A percentile compares a stretch with the other conserved stretches of the same genome.
Conservation (phyloP, 352 stramenopile species). For the Phytopythium oedochilum region DNA sequence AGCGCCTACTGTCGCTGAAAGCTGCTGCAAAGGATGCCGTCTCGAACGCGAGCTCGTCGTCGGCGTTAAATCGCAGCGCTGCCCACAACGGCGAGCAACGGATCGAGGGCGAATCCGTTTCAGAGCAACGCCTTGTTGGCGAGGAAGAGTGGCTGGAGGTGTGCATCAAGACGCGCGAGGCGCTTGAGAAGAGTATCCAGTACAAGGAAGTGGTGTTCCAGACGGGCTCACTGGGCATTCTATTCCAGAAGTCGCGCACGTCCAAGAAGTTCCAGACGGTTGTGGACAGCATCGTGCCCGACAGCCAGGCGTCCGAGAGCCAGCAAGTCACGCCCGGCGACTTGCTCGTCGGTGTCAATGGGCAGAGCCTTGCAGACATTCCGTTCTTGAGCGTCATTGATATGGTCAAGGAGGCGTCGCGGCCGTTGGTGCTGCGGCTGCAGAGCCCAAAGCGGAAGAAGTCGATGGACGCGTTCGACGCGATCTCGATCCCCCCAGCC, state of each 20-base stretch:
- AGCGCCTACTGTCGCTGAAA: constrained; percentile 61
- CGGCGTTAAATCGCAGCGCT: constrained; percentile 11
- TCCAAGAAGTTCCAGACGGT: constrained; percentile 69
- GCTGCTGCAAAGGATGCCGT: constrained; percentile 67
- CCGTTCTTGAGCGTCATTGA: constrained; percentile 75
- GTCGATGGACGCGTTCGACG: constrained; percentile 43
- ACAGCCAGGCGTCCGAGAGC: constrained; percentile 71
- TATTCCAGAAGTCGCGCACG: constrained; percentile 66
- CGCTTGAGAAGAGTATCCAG: constrained; percentile 38
- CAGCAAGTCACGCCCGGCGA: constrained; percentile 66
- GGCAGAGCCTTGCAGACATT: constrained; percentile 50
- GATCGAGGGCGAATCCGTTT: constrained; percentile 10
- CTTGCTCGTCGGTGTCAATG: constrained; percentile 73
- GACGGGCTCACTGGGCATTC: constrained; percentile 61
- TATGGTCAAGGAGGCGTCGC: constrained; percentile 61
- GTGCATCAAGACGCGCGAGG: constrained; percentile 39
- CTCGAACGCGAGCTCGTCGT: constrained; percentile 18
- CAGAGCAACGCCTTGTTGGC: constrained; percentile 28
- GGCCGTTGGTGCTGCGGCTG: constrained; percentile 67
- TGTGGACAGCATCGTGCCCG: constrained; percentile 77
- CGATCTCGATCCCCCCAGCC: constrained; percentile 47
- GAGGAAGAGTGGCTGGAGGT: constrained; percentile 84
- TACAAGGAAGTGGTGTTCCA: constrained; percentile 74
- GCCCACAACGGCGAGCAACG: background rate
- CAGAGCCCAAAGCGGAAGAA: constrained; percentile 47